A percentile compares a stretch with the other conserved stretches of the same genome.
Conservation (phyloP, 2,329 filamentous ascomycete genomes). For the Pseudopithomyces maydicus region DNA sequence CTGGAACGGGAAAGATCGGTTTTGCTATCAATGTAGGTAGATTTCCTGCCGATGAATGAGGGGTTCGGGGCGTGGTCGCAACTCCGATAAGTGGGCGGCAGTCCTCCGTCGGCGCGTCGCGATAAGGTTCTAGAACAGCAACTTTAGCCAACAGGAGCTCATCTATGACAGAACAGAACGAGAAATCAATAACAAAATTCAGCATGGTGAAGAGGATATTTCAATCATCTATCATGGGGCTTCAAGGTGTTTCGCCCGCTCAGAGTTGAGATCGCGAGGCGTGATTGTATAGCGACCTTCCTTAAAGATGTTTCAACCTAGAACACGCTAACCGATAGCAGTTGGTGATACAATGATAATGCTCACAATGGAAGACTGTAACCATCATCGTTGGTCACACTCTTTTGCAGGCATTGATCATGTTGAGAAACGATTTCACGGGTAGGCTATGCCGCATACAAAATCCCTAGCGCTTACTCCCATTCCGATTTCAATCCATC, state of each 20-base stretch:
- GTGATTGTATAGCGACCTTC: not conserved
- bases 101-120: not conserved
- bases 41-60: not conserved
- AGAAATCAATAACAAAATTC: too few relatives aligned
- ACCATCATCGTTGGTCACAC: too few relatives aligned
- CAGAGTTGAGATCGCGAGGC: not conserved
- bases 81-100: not conserved
- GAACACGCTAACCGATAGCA: not conserved
- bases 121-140: not conserved
- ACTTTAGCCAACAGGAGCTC: too few relatives aligned
- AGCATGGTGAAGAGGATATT: too few relatives aligned
- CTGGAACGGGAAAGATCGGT: not conserved
- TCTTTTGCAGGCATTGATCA: too few relatives aligned
- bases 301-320: not conserved
- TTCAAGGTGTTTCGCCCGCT: not conserved
- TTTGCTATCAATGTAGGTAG: not conserved
- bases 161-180: too few relatives aligned
- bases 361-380: too few relatives aligned
- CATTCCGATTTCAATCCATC: conserved; percentile 25
- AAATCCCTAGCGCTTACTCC: conserved; percentile 7
- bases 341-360: not conserved
- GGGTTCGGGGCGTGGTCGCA: not conserved
- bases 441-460: too few relatives aligned
- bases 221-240: too few relatives aligned
- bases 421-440: too few relatives aligned